A percentile compares a stretch with the other conserved stretches of the same genome.
phyloP scores from a whole-genome alignment of 2,329 filamentous ascomycete species.

The Verticillium klebahnii region DNA sequence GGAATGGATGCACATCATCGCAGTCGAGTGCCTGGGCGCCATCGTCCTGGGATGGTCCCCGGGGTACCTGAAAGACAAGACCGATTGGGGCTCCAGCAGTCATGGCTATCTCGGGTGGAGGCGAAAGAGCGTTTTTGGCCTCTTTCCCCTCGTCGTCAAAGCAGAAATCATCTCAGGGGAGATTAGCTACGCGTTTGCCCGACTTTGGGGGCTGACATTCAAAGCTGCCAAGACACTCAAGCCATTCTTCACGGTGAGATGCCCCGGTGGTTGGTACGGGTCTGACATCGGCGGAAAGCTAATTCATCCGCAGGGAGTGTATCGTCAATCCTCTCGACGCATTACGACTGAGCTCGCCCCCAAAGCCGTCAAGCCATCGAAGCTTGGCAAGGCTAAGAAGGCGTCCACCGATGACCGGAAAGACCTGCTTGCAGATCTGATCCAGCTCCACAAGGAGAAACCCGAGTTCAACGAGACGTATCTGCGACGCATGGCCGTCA shows the following conservation, averaged over 20 bases:
- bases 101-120: slow-evolving; percentile 48
- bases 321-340: slow-evolving; percentile 23
- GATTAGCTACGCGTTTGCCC: slow-evolving; percentile 33
- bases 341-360: slow-evolving; percentile 23
- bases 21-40: slow-evolving; percentile 46
- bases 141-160: slow-evolving; percentile 39
- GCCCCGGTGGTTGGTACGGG: not conserved
- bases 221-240: slow-evolving; percentile 36
- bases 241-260: slow-evolving; percentile 44
- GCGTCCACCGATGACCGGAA: slow-evolving; percentile 22
- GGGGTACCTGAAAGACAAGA: slow-evolving; percentile 34
- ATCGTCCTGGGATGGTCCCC: slow-evolving; percentile 49
- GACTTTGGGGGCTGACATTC: slow-evolving; percentile 40
- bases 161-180: slow-evolving; percentile 30
- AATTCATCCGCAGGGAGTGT: slow-evolving; percentile 4
- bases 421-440: slow-evolving; percentile 42
- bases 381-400: slow-evolving; percentile 12
- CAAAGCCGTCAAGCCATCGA: slow-evolving; percentile 17
- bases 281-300: not conserved
- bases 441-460: slow-evolving; percentile 38
- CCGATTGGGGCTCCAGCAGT: slow-evolving; percentile 41
- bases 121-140: slow-evolving; percentile 46
- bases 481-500: slow-evolving; percentile 46
- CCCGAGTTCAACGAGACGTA: slow-evolving; percentile 43
- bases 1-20: slow-evolving; percentile 53